Evolutionary conservation across 2,329 filamentous ascomycete genomes (phyloP), one percentile per base, ranked within the genome.

Genomic region (Pseudogymnoascus sp.): DNA sequence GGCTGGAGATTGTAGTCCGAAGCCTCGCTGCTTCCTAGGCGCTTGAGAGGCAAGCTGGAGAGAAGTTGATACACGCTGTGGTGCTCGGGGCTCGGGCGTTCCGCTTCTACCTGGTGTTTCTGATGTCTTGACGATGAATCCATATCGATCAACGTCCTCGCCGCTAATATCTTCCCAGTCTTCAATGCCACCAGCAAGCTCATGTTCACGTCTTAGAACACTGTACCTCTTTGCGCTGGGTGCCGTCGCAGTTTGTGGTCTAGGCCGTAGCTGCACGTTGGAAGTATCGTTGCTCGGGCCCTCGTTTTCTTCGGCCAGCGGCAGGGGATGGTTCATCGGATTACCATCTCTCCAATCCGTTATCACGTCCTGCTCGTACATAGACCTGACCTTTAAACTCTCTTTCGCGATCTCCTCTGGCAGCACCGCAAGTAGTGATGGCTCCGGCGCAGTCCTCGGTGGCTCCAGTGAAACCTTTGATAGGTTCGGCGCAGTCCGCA

Each of bases 121-220:
- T 16, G 70, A 60, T 28, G 75, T 76, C 67, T 77, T 73, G 28
- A 75, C 71, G 70, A 89, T 89, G 75, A 89, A 89, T 66, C 86
- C 86, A 71, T 88, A 89, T 71, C 86, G 81, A 75, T 89, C 86
- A 67, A 89, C 83, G 72, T 85, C 82, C 61, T 77, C 79, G 34
- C 80, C 83, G 62, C 85, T 77, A 2, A 89, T 77, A 68, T 88
- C 83, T 69, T 88, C 83, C 85, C 85, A 89, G 70, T 89, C 85
- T 72, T 89, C 86, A 19, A 87, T 77, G 14, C 84, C 83, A 57
- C 84, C 83, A 13, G 83, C 83, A 43, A 82, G 75, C 70, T 85
- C 81, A 65, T 79, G 78, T 60, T 69, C 68, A 43, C 64, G 65
- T 51, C 67, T 65, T 16, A 51, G 39, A n/a, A 65, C 54, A 43